A percentile compares a stretch with the other conserved stretches of the same genome.
Conservation (phyloP, 106 monocot species). For the Chionographis japonica region DNA sequence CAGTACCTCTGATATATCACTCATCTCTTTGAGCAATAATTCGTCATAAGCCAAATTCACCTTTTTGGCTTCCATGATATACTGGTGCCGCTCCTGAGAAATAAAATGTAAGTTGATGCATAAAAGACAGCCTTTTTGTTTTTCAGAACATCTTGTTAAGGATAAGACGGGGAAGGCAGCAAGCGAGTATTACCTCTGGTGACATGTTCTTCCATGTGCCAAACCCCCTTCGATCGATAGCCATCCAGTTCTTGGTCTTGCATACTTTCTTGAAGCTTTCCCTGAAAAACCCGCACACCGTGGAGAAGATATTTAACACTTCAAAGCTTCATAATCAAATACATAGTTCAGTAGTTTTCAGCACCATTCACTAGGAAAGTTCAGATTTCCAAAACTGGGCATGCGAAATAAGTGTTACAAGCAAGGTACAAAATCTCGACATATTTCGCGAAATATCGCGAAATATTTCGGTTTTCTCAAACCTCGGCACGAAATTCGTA, state of each 20-base stretch:
- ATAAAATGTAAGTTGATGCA: background rate
- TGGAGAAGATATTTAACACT: background rate
- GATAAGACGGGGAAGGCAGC: background rate
- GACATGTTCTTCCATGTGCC: conserved; percentile 33
- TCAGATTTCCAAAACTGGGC: too few relatives aligned
- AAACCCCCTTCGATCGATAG: conserved; percentile 29
- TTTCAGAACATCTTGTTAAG: background rate
- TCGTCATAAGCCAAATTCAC: conserved; percentile 25
- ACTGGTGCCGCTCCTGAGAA: conserved; percentile 36
- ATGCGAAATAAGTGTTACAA: too few relatives aligned
- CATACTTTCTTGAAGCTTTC: conserved; percentile 26
- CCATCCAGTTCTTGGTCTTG: conserved; percentile 12
- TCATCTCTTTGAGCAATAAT: conserved; percentile 14
- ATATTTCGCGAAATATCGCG: too few relatives aligned
- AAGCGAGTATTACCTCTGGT: conserved; percentile 22
- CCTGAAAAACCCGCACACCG: conserved; percentile 5
- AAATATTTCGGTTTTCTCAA: too few relatives aligned
- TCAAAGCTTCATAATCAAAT: too few relatives aligned
- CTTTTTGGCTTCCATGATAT: conserved; percentile 21
- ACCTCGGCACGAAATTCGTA: too few relatives aligned
- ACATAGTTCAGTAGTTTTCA: too few relatives aligned
- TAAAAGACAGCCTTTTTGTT: background rate
- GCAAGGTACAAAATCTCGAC: too few relatives aligned
- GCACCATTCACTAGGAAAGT: too few relatives aligned
- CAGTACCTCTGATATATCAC: conserved; percentile 12